Percentiles rank a stretch among this genome's conserved stretches.
Evolutionary conservation across 768 basidiomycete species (phyloP).

Genomic region (Termitomyces sp.): DNA sequence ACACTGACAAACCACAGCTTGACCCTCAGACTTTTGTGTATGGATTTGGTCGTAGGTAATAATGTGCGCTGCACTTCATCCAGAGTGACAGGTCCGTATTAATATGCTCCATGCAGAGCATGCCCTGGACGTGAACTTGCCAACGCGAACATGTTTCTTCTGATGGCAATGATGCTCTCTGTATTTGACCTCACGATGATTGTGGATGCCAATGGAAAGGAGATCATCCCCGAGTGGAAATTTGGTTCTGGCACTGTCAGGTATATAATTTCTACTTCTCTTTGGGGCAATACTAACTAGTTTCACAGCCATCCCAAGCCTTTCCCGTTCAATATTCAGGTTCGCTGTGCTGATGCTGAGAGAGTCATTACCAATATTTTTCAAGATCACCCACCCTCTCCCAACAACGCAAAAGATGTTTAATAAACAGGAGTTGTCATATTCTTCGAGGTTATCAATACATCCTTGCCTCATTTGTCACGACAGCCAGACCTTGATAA

Average conservation of each 20-base stretch:
- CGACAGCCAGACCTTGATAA: too few relatives aligned
- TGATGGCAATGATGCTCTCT: conserved; percentile 23
- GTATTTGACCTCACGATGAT: conserved; percentile 22
- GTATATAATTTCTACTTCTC: too few relatives aligned
- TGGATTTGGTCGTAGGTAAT: conserved; percentile 37
- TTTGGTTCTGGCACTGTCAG: conserved; percentile 15
- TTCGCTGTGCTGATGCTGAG: too few relatives aligned
- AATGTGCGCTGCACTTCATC: background rate
- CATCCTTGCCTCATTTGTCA: too few relatives aligned
- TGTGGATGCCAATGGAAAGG: conserved; percentile 17
- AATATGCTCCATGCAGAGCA: conserved; percentile 1
- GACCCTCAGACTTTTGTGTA: conserved; percentile 31
- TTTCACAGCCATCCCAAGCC: conserved; percentile 23
- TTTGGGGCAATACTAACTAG: too few relatives aligned
- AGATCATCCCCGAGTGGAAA: conserved; percentile 31
- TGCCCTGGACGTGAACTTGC: conserved; percentile 28
- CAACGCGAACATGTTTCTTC: conserved; percentile 24
- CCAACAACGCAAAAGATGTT: too few relatives aligned
- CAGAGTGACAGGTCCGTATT: too few relatives aligned
- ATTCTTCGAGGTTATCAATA: too few relatives aligned
- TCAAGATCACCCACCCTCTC: too few relatives aligned
- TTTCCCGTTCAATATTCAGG: conserved; percentile 20
- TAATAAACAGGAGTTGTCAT: too few relatives aligned
- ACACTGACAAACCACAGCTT: conserved; percentile 22
- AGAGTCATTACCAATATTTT: too few relatives aligned